Evolutionary conservation across 176 grass and related monocot genomes (phyloP).

Genomic region (Saccharum officinarum): DNA sequence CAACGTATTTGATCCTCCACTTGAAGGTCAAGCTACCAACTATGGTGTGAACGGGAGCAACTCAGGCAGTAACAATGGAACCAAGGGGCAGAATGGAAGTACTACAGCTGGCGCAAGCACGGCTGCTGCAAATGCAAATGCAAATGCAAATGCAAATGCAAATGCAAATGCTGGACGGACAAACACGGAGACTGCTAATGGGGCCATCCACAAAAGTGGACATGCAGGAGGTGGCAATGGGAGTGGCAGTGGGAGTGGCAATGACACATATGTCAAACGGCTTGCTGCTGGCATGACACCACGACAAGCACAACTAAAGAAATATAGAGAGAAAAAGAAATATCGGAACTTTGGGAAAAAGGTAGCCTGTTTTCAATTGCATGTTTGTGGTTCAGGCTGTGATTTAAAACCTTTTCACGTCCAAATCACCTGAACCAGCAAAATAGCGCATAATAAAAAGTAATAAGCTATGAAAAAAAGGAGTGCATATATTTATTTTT

Average conservation of each 20-base stretch:
- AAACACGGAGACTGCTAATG: constrained; percentile 54
- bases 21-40: constrained; percentile 74
- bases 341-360: constrained; percentile 81
- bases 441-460: neutral
- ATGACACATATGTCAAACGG: constrained; percentile 48
- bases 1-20: constrained; percentile 41
- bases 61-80: constrained; percentile 73
- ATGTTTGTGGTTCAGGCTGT: neutral
- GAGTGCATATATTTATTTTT: neutral
- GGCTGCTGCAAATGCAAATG: constrained; percentile 28
- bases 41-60: constrained; percentile 59
- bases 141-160: too few relatives aligned
- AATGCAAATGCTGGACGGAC: constrained; percentile 6
- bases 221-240: constrained; percentile 32
- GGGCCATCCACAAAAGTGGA: constrained; percentile 39
- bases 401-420: neutral
- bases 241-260: constrained; percentile 54
- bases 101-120: constrained; percentile 30
- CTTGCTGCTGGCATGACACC: neutral
- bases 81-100: constrained; percentile 63
- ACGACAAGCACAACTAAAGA: constrained; percentile 37
- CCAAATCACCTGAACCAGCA: neutral
- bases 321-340: constrained; percentile 78
- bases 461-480: neutral
- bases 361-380: constrained; percentile 56